phyloP scores from a whole-genome alignment of 1,284 basidiomycete species.

The Chalciporus piperatoides region DNA sequence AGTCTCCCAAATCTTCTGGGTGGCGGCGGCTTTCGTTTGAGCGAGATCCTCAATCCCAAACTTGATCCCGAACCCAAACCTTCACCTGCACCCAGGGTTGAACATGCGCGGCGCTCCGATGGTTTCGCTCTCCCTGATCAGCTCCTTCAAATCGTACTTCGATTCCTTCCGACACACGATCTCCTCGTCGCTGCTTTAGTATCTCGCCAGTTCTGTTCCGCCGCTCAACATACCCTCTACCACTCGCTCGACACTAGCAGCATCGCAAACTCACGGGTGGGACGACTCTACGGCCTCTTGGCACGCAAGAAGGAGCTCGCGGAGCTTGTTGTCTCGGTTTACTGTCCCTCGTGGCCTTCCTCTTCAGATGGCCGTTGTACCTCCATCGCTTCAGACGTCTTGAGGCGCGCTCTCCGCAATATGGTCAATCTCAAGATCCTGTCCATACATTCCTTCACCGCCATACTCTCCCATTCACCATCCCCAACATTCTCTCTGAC shows the following conservation, averaged over 20 bases:
- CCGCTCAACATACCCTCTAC: conserved; percentile 25
- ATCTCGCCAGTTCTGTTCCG: conserved; percentile 20
- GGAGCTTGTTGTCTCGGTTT: conserved; percentile 22
- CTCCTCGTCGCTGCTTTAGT: conserved; percentile 22
- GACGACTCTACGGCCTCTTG: conserved; percentile 21
- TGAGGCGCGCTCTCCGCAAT: conserved; percentile 28
- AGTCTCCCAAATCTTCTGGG: conserved; percentile 23
- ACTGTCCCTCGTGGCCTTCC: conserved; percentile 25
- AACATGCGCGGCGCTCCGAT: not conserved
- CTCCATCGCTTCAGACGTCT: conserved; percentile 11
- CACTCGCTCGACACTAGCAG: conserved; percentile 20
- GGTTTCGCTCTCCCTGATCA: conserved; percentile 18
- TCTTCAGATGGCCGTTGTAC: conserved; percentile 5
- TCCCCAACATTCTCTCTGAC: conserved; percentile 24
- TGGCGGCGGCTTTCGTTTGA: conserved; percentile 7
- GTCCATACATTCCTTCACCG: conserved; percentile 26
- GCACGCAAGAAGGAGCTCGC: conserved; percentile 22
- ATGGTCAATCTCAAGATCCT: conserved; percentile 30
- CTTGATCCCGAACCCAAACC: not conserved
- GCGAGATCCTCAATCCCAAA: not conserved
- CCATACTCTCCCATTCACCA: conserved; percentile 20
- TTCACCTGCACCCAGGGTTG: not conserved
- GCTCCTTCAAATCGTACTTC: conserved; percentile 24
- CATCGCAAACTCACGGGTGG: conserved; percentile 10
- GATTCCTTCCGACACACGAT: conserved; percentile 16